Percentiles rank a stretch among this genome's conserved stretches.
These are phyloP conservation scores for Diphasiastrum complanatum DNA, from an alignment of 83 land plant genomes.

Conservation along the genomic window DNA sequence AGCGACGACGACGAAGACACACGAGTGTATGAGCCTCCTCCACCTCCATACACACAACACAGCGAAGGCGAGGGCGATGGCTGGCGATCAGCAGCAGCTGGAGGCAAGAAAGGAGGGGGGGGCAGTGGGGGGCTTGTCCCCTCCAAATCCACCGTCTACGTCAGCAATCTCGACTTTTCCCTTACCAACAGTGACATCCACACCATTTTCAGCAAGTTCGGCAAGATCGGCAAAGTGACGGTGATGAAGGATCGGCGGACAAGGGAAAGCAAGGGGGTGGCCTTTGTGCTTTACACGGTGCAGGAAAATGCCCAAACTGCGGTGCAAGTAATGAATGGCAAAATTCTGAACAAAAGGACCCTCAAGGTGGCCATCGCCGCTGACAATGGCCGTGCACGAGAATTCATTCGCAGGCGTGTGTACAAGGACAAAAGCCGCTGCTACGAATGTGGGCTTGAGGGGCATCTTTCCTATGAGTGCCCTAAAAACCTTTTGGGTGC, in stretches of 20 bases:
- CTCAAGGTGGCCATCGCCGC: slow-evolving; percentile 68
- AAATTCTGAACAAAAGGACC: slow-evolving; percentile 62
- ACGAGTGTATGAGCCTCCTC: too few species aligned
- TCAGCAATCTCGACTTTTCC: slow-evolving; percentile 76
- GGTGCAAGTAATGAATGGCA: slow-evolving; percentile 56
- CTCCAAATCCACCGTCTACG: slow-evolving; percentile 93
- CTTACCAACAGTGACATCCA: slow-evolving; percentile 90
- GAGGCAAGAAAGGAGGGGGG: too few species aligned
- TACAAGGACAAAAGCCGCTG: slow-evolving; percentile 94
- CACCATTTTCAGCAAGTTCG: slow-evolving; percentile 93
- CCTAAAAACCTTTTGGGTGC: slow-evolving; percentile 77
- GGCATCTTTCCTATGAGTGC: slow-evolving; percentile 89
- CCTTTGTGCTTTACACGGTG: slow-evolving; percentile 76
- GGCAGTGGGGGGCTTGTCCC: slow-evolving; percentile 91
- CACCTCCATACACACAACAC: too few species aligned
- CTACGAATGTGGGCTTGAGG: slow-evolving; percentile 91
- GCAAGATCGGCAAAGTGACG: slow-evolving; percentile 85
- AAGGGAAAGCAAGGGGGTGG: slow-evolving; percentile 81
- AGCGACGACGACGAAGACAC: too few species aligned
- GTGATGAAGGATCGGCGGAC: slow-evolving; percentile 72
- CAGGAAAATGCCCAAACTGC: slow-evolving; percentile 68
- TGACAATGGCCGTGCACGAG: slow-evolving; percentile 89
- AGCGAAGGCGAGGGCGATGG: too few species aligned
- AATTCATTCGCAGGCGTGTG: slow-evolving; percentile 68
- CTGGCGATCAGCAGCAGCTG: too few species aligned